A percentile compares a stretch with the other conserved stretches of the same genome.
These are phyloP conservation scores for Colletotrichum filicis DNA, from an alignment of 2,329 filamentous ascomycete genomes.

Conservation along the genomic window DNA sequence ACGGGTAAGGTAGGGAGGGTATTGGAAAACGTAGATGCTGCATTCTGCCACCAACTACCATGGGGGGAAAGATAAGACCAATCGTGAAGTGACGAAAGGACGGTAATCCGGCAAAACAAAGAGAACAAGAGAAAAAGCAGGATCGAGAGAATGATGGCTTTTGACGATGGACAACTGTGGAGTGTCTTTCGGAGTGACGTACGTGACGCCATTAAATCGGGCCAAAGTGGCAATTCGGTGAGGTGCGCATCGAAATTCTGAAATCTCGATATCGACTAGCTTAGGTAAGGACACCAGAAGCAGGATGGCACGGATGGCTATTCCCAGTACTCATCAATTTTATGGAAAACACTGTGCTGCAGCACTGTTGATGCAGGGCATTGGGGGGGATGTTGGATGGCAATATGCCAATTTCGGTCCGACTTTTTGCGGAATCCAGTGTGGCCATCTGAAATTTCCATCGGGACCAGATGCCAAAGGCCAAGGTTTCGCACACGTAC, in stretches of 20 bases:
- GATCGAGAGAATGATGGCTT: neutral
- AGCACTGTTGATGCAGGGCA: neutral
- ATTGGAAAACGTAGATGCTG: neutral
- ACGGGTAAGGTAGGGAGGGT: too few species aligned
- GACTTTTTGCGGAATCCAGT: neutral
- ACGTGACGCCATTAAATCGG: neutral
- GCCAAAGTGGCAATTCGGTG: neutral
- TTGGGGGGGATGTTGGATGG: neutral
- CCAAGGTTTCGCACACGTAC: neutral
- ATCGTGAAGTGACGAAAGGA: neutral
- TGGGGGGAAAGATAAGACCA: neutral
- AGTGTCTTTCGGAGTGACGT: neutral
- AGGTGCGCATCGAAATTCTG: neutral
- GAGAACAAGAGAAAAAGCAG: neutral
- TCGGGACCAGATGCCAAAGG: neutral
- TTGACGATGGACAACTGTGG: neutral
- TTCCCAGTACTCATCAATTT: too few species aligned
- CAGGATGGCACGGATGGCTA: neutral
- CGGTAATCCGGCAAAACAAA: neutral
- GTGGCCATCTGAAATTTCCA: neutral
- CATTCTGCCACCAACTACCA: neutral
- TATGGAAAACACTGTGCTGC: neutral
- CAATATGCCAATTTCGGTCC: neutral
- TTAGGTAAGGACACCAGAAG: neutral
- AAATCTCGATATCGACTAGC: neutral